Evolutionary conservation across 805 yeast species (phyloP), one percentile per base, ranked within the genome.

Genomic region (Starmerella geochares): DNA sequence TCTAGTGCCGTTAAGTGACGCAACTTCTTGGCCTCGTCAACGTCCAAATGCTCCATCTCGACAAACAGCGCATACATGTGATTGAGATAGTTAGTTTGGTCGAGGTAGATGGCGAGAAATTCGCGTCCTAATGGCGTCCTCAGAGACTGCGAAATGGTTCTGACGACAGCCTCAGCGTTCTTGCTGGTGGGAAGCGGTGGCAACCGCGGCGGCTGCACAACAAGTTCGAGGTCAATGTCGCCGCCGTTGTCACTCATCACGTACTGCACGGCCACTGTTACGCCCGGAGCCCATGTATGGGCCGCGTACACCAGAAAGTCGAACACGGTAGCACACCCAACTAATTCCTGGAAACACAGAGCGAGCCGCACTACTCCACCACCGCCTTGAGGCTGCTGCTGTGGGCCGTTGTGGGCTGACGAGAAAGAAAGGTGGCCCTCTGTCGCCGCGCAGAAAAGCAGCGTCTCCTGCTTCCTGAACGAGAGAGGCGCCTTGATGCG

Each of bases 391-490:
- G 4, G 20, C 36, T 40, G 17, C 20, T 23, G 37, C 16, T 20
- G 24, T 27, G 29, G 10, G 11, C 29, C 29, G n/a, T n/a, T n/a
- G n/a, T n/a, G n/a, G n/a, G n/a, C n/a, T n/a, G n/a, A n/a, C 29
- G 29, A 11, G 11, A 27, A 8, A 27, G 16, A 4, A 16, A 45
- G 79, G 17, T 75, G 72, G 25, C 24, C 40, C 25, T 23, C 37
- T 2, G 67, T 60, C 60, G 86, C 95, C 9, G 94, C 83, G 97
- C 97, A 90, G 19, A 90, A 95, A 9, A 90, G 86, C 43, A 90
- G 70, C 0, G 96, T 87, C 51, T 87, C 96, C 61, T 92, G 97
- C 60, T 94, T 76, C 63, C 90, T 96, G 63, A 84, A 90, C 58
- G 84, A 94, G 3, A 80, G 81, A 25, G 76, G 67, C 0, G 94